phyloP scores from a whole-genome alignment of 2,329 filamentous ascomycete genomes.

The Penicillium sp. region DNA sequence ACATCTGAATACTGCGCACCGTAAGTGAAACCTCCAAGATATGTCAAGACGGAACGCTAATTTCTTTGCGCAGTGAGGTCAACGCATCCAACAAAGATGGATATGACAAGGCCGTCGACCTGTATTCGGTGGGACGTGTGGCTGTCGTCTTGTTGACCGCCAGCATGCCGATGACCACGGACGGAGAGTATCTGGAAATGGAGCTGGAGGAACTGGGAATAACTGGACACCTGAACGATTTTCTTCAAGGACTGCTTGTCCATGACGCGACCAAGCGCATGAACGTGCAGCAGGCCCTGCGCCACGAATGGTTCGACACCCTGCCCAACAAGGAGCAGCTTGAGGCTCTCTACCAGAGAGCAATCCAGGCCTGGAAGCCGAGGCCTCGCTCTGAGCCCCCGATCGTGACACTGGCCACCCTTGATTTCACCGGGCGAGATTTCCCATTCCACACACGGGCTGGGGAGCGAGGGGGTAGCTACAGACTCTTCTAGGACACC shows the following conservation, averaged over 20 bases:
- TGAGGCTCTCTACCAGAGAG: slow-evolving; percentile 1
- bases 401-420: not conserved
- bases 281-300: slow-evolving; percentile 50
- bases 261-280: slow-evolving; percentile 48
- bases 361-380: slow-evolving; percentile 1
- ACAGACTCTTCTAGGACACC: not conserved
- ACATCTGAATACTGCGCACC: slow-evolving; percentile 56
- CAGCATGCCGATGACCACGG: slow-evolving; percentile 44
- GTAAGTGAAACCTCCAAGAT: slow-evolving; percentile 39
- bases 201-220: slow-evolving; percentile 43
- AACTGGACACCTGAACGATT: slow-evolving; percentile 46
- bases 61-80: slow-evolving; percentile 22
- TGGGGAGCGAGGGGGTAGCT: not conserved
- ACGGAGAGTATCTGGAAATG: slow-evolving; percentile 37
- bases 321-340: not conserved
- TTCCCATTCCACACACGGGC: not conserved
- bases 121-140: slow-evolving; percentile 59
- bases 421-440: not conserved
- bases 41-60: not conserved
- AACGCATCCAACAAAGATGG: slow-evolving; percentile 29
- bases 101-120: slow-evolving; percentile 56
- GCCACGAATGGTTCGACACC: slow-evolving; percentile 50
- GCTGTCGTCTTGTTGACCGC: slow-evolving; percentile 50
- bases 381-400: not conserved
- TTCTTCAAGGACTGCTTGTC: slow-evolving; percentile 50